Conservation (phyloP, 2,329 filamentous ascomycete genomes). For the Fusarium hostae region DNA sequence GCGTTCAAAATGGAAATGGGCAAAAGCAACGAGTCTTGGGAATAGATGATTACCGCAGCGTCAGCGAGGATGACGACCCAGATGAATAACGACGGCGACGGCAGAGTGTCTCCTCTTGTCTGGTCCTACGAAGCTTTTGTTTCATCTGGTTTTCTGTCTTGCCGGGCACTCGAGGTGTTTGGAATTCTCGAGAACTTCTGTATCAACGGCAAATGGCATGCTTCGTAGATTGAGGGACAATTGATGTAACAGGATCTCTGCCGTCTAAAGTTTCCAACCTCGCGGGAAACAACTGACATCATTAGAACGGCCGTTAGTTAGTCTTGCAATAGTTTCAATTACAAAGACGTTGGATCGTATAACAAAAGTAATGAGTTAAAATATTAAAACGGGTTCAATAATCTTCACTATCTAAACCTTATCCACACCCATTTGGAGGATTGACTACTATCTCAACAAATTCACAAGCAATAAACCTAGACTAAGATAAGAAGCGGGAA, state of each 20-base stretch:
- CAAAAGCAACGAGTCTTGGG: slow-evolving; percentile 48
- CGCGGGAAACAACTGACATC: slow-evolving; percentile 48
- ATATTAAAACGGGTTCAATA: not conserved
- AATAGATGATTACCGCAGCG: slow-evolving; percentile 60
- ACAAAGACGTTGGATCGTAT: slow-evolving; percentile 19
- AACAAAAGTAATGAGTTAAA: slow-evolving; percentile 4
- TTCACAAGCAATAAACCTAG: slow-evolving; percentile 33
- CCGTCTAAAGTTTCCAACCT: slow-evolving; percentile 58
- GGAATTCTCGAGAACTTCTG: not conserved
- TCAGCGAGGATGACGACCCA: slow-evolving; percentile 73
- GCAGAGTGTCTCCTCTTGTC: slow-evolving; percentile 74
- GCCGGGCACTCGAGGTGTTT: slow-evolving; percentile 7
- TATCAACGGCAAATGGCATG: slow-evolving; percentile 12
- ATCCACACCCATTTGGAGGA: not conserved
- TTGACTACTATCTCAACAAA: slow-evolving; percentile 26
- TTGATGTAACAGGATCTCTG: slow-evolving; percentile 72
- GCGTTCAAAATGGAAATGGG: slow-evolving; percentile 59
- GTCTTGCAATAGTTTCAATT: slow-evolving; percentile 34
- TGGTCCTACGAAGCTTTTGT: slow-evolving; percentile 62
- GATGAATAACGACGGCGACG: slow-evolving; percentile 69
- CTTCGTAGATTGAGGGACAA: slow-evolving; percentile 66
- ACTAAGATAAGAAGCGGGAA: slow-evolving; percentile 28
- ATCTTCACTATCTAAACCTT: slow-evolving; percentile 3
- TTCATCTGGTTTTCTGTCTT: slow-evolving; percentile 14
- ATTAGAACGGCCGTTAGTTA: slow-evolving; percentile 37